phyloP scores from a whole-genome alignment of 2,329 filamentous ascomycete species.

The Didymellaceae sp. region DNA sequence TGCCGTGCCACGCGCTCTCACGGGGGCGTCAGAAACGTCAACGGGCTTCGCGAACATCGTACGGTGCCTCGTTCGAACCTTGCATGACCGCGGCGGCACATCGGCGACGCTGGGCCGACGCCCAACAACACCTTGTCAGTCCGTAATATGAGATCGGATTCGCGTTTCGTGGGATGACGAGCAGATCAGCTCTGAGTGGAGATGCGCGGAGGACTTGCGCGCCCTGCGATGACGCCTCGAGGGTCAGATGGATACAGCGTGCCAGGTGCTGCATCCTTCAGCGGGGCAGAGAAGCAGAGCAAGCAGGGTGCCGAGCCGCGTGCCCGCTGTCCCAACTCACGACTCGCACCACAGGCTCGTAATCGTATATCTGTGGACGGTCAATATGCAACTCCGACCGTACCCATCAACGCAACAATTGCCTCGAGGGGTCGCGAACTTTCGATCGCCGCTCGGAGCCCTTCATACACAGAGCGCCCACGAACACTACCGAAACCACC shows the following conservation, averaged over 20 bases:
- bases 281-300: slow-evolving; percentile 3
- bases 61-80: slow-evolving; percentile 9
- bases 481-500: background rate
- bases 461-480: background rate
- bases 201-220: slow-evolving; percentile 1
- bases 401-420: background rate
- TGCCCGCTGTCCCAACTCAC: slow-evolving; percentile 1
- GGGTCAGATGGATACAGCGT: background rate
- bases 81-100: slow-evolving; percentile 7
- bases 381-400: slow-evolving; percentile 13
- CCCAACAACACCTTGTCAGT: background rate
- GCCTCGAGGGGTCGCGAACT: background rate
- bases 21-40: slow-evolving; percentile 14
- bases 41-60: slow-evolving; percentile 16
- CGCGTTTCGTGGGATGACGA: background rate
- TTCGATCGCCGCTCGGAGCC: background rate
- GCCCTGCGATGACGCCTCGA: background rate
- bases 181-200: background rate
- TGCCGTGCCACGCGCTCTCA: slow-evolving; percentile 8
- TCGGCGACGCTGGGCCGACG: slow-evolving; percentile 6
- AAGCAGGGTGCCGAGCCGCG: slow-evolving; percentile 8
- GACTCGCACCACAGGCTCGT: slow-evolving; percentile 3
- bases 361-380: slow-evolving; percentile 6
- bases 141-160: background rate
- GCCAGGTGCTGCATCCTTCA: slow-evolving; percentile 5